Evolutionary conservation across 768 basidiomycete genomes (phyloP).

Genomic region (Russula abietina): DNA sequence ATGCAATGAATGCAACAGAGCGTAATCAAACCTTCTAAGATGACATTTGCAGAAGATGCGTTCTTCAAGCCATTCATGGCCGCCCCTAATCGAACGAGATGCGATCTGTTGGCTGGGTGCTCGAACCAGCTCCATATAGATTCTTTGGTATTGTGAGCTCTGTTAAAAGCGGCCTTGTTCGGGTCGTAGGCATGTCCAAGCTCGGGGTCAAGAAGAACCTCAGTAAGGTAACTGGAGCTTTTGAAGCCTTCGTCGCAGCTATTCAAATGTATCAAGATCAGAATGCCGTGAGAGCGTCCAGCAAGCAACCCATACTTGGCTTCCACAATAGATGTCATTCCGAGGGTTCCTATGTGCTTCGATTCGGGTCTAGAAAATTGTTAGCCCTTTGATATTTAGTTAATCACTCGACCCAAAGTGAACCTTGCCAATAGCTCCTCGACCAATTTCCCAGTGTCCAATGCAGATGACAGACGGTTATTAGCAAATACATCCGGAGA

Average conservation of each 20-base stretch:
- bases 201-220: constrained; percentile 23
- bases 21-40: constrained; percentile 5
- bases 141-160: not conserved
- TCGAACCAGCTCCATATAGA: constrained; percentile 3
- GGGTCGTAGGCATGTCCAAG: not conserved
- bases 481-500: constrained; percentile 29
- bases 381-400: constrained; percentile 13
- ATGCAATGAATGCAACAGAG: not conserved
- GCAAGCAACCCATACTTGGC: not conserved
- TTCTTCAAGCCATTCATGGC: constrained; percentile 8
- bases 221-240: constrained; percentile 23
- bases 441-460: constrained; percentile 28
- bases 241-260: constrained; percentile 26
- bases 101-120: not conserved
- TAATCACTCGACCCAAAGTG: not conserved
- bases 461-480: constrained; percentile 27
- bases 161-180: constrained; percentile 4
- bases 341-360: constrained; percentile 11
- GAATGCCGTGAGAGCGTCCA: not conserved
- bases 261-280: not conserved
- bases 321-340: constrained; percentile 10
- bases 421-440: constrained; percentile 23
- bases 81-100: constrained; percentile 3
- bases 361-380: constrained; percentile 3
- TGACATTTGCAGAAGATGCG: not conserved